A percentile compares a stretch with the other conserved stretches of the same genome.
Evolutionary conservation across 495 filamentous ascomycete species (phyloP).

Genomic region (Halenospora varia): DNA sequence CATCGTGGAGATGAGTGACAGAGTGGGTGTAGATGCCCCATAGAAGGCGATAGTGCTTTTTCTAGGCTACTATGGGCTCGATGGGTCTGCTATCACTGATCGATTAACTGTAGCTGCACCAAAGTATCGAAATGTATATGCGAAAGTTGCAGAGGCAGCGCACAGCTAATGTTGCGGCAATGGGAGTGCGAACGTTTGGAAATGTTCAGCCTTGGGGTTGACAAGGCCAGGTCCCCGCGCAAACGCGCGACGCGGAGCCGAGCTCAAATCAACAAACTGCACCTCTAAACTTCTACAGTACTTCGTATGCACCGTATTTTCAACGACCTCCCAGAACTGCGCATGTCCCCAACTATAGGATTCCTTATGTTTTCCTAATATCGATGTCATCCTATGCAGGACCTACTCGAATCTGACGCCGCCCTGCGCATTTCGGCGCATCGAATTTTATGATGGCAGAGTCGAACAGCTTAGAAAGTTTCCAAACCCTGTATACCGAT

Average conservation of each 20-base stretch:
- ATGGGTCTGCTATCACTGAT: too few species aligned
- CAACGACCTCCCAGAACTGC: not conserved
- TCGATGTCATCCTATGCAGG: constrained; percentile 12
- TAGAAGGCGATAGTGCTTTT: too few species aligned
- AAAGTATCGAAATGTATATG: too few species aligned
- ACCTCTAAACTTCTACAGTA: not conserved
- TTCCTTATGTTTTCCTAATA: constrained; percentile 6
- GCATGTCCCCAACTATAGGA: not conserved
- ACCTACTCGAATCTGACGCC: constrained; percentile 23
- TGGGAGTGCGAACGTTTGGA: too few species aligned
- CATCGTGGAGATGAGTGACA: constrained; percentile 7
- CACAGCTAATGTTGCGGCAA: too few species aligned
- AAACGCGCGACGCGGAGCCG: too few species aligned
- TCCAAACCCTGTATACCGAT: constrained; percentile 76
- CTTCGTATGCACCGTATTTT: too few species aligned
- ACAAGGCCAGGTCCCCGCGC: too few species aligned
- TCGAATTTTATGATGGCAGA: constrained; percentile 55
- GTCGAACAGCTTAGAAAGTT: constrained; percentile 56
- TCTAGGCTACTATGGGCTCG: too few species aligned
- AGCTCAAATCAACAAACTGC: too few species aligned
- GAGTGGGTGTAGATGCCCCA: not conserved
- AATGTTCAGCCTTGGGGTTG: not conserved
- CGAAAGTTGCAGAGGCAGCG: too few species aligned
- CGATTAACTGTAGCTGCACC: too few species aligned
- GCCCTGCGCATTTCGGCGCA: constrained; percentile 13